phyloP scores from a whole-genome alignment of 768 basidiomycete genomes.

The Fomitopsis pulvina region DNA sequence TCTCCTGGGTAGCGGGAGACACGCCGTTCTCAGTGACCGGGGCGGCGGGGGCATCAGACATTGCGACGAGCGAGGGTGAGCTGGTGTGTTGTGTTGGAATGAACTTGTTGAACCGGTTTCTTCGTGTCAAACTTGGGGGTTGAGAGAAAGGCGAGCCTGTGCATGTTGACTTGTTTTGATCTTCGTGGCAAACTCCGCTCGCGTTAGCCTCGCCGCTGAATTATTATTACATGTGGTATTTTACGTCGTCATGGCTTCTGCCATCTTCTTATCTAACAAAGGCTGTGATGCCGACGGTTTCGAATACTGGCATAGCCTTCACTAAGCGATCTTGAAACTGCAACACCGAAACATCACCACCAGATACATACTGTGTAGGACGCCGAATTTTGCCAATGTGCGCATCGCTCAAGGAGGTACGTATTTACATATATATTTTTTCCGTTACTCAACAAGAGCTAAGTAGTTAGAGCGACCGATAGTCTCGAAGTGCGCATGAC shows the following conservation, averaged over 20 bases:
- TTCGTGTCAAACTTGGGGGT: conserved; percentile 81
- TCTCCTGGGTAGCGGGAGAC: conserved; percentile 71
- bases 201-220: conserved; percentile 8
- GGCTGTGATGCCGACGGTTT: background rate
- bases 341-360: too few species aligned
- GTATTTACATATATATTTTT: too few species aligned
- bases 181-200: conserved; percentile 24
- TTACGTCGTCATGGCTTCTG: conserved; percentile 39
- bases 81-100: conserved; percentile 47
- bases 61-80: conserved; percentile 49
- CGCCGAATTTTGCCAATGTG: too few species aligned
- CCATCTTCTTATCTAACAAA: conserved; percentile 6
- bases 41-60: conserved; percentile 92
- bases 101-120: conserved; percentile 82
- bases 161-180: conserved; percentile 23
- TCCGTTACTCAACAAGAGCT: too few species aligned
- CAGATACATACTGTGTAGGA: too few species aligned
- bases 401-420: too few species aligned
- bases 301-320: background rate
- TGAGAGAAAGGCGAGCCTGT: conserved; percentile 43
- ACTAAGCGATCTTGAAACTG: too few species aligned
- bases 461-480: too few species aligned
- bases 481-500: too few species aligned
- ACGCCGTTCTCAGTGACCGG: conserved; percentile 77
- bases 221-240: conserved; percentile 4